A percentile compares a stretch with the other conserved stretches of the same genome.
Conservation (phyloP, 139 green algal species). For the Chlamydomonas sphaeroides region DNA sequence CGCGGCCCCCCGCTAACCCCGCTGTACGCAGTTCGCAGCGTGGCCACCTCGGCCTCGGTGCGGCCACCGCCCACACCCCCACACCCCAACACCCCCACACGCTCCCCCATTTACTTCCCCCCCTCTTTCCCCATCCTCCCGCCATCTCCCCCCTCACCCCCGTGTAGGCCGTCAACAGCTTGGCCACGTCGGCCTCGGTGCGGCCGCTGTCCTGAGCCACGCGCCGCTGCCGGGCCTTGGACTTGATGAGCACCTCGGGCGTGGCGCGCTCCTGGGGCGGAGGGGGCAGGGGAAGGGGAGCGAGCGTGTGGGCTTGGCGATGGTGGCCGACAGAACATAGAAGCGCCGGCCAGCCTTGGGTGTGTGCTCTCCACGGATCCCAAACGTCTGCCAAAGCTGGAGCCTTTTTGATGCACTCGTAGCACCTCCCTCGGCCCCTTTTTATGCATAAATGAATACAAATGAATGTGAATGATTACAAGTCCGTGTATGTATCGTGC, state of each 20-base stretch:
- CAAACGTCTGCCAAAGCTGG: too few species aligned
- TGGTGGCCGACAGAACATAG: too few species aligned
- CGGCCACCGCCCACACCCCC: constrained; percentile 66
- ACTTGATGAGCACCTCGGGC: constrained; percentile 89
- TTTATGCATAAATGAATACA: too few species aligned
- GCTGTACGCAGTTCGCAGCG: constrained; percentile 84
- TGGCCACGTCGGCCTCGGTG: constrained; percentile 75
- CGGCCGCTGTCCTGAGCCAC: constrained; percentile 67
- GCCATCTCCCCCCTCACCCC: constrained; percentile 80
- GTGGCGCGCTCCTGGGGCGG: constrained; percentile 70
- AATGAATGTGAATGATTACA: too few species aligned
- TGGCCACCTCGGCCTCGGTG: constrained; percentile 75
- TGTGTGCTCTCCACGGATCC: too few species aligned
- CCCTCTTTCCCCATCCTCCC: constrained; percentile 35
- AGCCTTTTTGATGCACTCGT: too few species aligned
- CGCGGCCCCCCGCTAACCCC: constrained; percentile 75
- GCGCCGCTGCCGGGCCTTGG: constrained; percentile 65
- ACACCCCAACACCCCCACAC: too few species aligned
- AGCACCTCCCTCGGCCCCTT: too few species aligned
- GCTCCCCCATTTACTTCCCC: too few species aligned
- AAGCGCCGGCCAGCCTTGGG: too few species aligned
- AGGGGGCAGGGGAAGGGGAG: not conserved
- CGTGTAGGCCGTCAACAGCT: constrained; percentile 84
- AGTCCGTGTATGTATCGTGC: too few species aligned
- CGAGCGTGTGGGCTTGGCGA: too few species aligned